Evolutionary conservation across 1,284 basidiomycete species (phyloP).

Genomic region (Cutaneotrichosporon sp.): DNA sequence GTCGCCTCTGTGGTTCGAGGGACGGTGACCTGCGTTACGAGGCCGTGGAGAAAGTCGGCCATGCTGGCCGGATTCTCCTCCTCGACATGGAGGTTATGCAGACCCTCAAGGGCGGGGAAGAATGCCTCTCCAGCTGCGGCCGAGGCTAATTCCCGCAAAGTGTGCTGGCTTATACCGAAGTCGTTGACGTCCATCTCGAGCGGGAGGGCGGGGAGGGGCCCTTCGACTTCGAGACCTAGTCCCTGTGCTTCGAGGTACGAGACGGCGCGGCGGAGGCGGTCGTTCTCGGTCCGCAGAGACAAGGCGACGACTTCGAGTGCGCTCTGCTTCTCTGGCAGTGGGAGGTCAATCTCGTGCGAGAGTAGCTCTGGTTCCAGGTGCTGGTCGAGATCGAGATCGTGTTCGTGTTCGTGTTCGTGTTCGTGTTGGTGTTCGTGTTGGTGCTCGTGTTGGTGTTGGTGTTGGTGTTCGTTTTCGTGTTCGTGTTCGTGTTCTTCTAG

Average conservation of each 20-base stretch:
- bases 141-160: conserved; percentile 26
- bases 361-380: not conserved
- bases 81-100: conserved; percentile 16
- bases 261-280: conserved; percentile 20
- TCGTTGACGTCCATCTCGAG: conserved; percentile 7
- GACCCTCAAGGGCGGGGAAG: conserved; percentile 18
- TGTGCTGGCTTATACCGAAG: conserved; percentile 18
- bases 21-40: conserved; percentile 19
- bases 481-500: too few species aligned
- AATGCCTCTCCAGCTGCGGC: conserved; percentile 20
- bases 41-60: conserved; percentile 25
- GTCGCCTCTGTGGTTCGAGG: not conserved
- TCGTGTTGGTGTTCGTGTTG: too few species aligned
- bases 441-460: too few species aligned
- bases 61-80: conserved; percentile 5
- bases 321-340: not conserved
- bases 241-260: conserved; percentile 14
- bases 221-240: not conserved
- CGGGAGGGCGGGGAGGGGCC: not conserved
- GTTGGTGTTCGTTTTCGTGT: too few species aligned
- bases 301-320: conserved; percentile 16
- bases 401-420: not conserved
- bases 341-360: not conserved
- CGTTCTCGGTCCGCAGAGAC: conserved; percentile 21
- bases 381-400: not conserved